A percentile compares a stretch with the other conserved stretches of the same genome.
Evolutionary conservation across 2,329 filamentous ascomycete species (phyloP).

Genomic region (Xenosphaeropsis pyriputrescens): DNA sequence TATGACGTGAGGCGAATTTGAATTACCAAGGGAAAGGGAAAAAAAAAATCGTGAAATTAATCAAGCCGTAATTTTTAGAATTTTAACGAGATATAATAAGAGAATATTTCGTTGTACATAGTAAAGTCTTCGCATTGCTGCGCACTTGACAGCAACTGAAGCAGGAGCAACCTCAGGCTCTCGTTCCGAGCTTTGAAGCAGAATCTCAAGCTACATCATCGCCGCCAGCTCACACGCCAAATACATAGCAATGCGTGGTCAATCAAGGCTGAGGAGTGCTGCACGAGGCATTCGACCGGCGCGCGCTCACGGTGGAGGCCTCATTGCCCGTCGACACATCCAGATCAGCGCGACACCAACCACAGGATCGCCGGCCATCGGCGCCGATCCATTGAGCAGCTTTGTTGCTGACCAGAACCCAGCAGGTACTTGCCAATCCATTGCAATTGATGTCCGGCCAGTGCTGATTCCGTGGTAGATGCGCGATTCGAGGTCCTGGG

Average conservation of each 20-base stretch:
- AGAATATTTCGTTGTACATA: too few species aligned
- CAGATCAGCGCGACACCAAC: conserved; percentile 48
- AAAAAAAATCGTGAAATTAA: too few species aligned
- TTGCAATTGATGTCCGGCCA: not conserved
- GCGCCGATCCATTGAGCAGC: conserved; percentile 40
- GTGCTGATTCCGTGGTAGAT: conserved; percentile 38
- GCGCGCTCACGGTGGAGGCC: conserved; percentile 4
- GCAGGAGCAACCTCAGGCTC: too few species aligned
- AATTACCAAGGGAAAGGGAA: too few species aligned
- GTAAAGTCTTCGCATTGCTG: too few species aligned
- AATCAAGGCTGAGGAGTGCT: conserved; percentile 10
- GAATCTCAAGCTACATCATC: too few species aligned
- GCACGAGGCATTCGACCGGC: conserved; percentile 12
- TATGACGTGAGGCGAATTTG: too few species aligned
- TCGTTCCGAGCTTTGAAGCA: too few species aligned
- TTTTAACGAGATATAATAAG: too few species aligned
- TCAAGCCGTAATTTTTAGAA: too few species aligned
- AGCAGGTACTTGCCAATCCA: conserved; percentile 7
- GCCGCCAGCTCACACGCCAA: not conserved
- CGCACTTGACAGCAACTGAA: too few species aligned
- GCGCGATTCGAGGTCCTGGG: conserved; percentile 90
- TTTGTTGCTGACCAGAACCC: conserved; percentile 9
- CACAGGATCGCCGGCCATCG: conserved; percentile 33
- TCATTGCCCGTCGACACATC: conserved; percentile 33
- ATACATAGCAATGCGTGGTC: conserved; percentile 14